Percentiles rank a stretch among this genome's conserved stretches.
These are phyloP conservation scores for Heritiera littoralis DNA, from an alignment of 345 rosid species.

Conservation along the genomic window DNA sequence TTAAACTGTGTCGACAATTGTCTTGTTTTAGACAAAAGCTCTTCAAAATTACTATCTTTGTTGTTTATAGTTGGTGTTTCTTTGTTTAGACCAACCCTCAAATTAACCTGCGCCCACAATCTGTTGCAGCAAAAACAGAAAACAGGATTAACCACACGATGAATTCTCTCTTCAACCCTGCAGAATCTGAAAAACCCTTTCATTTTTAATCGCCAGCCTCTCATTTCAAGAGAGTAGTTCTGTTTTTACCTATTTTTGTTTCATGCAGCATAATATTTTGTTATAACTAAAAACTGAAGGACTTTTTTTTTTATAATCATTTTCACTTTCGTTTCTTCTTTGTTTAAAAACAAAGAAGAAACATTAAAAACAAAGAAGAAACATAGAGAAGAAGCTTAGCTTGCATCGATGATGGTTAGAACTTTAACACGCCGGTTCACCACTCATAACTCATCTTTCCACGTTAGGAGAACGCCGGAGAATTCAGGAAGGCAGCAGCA, in stretches of 20 bases:
- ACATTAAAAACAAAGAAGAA: slow-evolving; percentile 22
- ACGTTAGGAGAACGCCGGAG: slow-evolving; percentile 47
- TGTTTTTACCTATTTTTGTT: background rate
- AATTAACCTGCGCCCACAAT: slow-evolving; percentile 35
- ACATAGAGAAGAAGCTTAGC: background rate
- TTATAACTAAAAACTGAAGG: slow-evolving; percentile 21
- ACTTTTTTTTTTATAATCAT: background rate
- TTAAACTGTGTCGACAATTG: slow-evolving; percentile 22
- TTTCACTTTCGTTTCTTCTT: slow-evolving; percentile 12
- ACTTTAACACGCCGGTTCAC: slow-evolving; percentile 52
- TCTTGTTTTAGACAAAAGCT: slow-evolving; percentile 16
- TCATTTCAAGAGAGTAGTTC: background rate
- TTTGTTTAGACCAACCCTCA: background rate
- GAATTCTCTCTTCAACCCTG: background rate
- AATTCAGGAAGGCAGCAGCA: slow-evolving; percentile 35
- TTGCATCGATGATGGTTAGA: slow-evolving; percentile 50
- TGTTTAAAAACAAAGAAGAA: slow-evolving; percentile 27
- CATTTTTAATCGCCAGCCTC: background rate
- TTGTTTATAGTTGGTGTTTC: background rate
- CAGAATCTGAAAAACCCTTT: background rate
- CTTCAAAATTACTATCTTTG: background rate
- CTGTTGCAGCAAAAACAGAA: slow-evolving; percentile 1
- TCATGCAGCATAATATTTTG: background rate
- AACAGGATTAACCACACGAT: slow-evolving; percentile 15
- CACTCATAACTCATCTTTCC: slow-evolving; percentile 54